Evolutionary conservation across 2,329 filamentous ascomycete species (phyloP).

Genomic region (Clonostachys solani): DNA sequence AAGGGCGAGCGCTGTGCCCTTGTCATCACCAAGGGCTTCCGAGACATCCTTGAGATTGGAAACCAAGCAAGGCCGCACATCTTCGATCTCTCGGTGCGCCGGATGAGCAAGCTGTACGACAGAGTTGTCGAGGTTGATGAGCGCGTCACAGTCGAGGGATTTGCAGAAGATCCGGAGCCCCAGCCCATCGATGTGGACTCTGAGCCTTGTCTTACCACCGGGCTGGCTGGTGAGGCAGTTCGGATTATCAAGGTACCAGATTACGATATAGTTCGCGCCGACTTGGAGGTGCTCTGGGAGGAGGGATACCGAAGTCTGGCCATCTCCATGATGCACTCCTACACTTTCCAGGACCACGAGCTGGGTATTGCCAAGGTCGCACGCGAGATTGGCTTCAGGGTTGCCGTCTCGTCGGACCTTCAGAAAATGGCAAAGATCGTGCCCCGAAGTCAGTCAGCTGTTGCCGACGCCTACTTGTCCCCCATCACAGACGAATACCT

Average conservation of each 20-base stretch:
- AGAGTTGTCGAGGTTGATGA: constrained; percentile 71
- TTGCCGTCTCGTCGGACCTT: not conserved
- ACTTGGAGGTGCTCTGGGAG: constrained; percentile 54
- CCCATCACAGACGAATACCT: constrained; percentile 29
- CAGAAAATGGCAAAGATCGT: constrained; percentile 38
- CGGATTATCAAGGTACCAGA: constrained; percentile 59
- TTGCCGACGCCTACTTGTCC: constrained; percentile 36
- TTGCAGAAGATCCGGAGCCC: constrained; percentile 61
- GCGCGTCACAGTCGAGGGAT: constrained; percentile 68
- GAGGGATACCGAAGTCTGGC: constrained; percentile 47
- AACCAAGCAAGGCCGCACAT: constrained; percentile 71
- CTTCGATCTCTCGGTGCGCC: constrained; percentile 66
- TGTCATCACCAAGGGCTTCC: constrained; percentile 68
- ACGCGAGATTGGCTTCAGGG: constrained; percentile 32
- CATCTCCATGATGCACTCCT: constrained; percentile 71
- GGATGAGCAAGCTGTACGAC: constrained; percentile 66
- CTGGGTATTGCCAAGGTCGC: constrained; percentile 25
- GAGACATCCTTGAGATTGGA: constrained; percentile 67
- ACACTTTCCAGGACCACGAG: constrained; percentile 55
- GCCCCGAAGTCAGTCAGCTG: constrained; percentile 32
- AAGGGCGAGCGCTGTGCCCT: constrained; percentile 70
- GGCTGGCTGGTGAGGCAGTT: constrained; percentile 65
- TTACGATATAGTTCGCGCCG: constrained; percentile 36
- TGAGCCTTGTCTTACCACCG: constrained; percentile 57
- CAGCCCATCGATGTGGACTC: constrained; percentile 31